Conservation (phyloP, 139 green algal genomes). For the Auxenochlorella pyrenoidosa region DNA sequence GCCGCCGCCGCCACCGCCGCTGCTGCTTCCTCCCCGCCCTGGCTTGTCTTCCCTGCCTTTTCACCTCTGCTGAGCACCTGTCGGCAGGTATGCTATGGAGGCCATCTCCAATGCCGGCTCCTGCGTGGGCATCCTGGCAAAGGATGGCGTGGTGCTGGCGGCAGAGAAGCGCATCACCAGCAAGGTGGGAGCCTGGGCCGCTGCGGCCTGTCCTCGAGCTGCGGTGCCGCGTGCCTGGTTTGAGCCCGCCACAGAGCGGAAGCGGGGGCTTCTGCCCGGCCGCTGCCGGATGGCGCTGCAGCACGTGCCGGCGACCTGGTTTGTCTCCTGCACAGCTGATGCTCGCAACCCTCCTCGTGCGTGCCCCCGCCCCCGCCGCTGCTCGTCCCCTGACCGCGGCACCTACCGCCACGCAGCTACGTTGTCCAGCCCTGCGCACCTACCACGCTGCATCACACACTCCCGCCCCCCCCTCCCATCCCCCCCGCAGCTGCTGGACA, state of each 20-base stretch:
- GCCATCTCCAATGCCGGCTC: constrained; percentile 97
- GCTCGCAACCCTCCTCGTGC: no score
- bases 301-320: no score
- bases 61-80: no score
- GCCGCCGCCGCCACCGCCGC: neutral
- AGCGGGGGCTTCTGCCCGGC: no score
- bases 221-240: no score
- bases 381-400: no score
- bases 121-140: constrained; percentile 90
- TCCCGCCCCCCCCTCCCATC: neutral
- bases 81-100: constrained; percentile 95
- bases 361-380: neutral
- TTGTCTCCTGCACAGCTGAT: no score
- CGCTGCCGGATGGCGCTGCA: no score
- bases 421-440: neutral
- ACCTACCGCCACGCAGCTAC: neutral
- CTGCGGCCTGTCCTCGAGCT: no score
- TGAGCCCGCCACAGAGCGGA: no score
- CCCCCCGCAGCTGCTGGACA: constrained; percentile 88
- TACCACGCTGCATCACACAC: neutral
- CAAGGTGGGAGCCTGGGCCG: constrained; percentile 71
- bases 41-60: no score
- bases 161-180: constrained; percentile 99
- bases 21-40: neutral
- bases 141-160: constrained; percentile 93